Percentiles rank a stretch among this genome's conserved stretches.
phyloP scores from a whole-genome alignment of 257 asterid species.

The Perilla frutescens region DNA sequence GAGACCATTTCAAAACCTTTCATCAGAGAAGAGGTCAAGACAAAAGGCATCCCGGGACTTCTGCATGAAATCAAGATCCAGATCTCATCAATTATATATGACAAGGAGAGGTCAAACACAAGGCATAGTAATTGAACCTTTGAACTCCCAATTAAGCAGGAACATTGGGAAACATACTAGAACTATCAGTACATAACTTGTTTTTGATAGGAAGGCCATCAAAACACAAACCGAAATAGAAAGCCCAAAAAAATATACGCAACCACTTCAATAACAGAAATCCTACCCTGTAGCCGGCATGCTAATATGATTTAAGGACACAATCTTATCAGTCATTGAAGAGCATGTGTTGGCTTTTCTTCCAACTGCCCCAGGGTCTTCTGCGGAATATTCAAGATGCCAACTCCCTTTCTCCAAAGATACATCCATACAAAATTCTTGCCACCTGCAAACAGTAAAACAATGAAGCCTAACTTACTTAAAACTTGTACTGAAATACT shows the following conservation, averaged over 20 bases:
- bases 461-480: slow-evolving; percentile 8
- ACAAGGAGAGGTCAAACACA: slow-evolving; percentile 11
- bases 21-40: slow-evolving; percentile 66
- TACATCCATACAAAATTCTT: slow-evolving; percentile 75
- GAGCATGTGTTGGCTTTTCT: slow-evolving; percentile 33
- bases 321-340: slow-evolving; percentile 37
- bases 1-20: slow-evolving; percentile 82
- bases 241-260: not conserved
- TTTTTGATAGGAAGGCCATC: not conserved
- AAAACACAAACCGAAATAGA: not conserved
- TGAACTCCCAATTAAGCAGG: not conserved
- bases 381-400: slow-evolving; percentile 57
- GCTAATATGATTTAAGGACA: slow-evolving; percentile 38
- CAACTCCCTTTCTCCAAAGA: slow-evolving; percentile 81
- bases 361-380: slow-evolving; percentile 40
- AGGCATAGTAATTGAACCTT: not conserved
- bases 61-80: slow-evolving; percentile 46
- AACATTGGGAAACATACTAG: too few relatives aligned
- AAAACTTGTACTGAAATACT: not conserved
- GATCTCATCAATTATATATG: slow-evolving; percentile 19
- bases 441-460: slow-evolving; percentile 67
- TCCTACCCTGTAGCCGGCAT: slow-evolving; percentile 48
- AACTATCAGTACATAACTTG: not conserved
- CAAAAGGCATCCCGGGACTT: slow-evolving; percentile 57
- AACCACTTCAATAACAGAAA: slow-evolving; percentile 1